Conservation (phyloP, 2,329 filamentous ascomycete species). For the Zasmidium angulare region DNA sequence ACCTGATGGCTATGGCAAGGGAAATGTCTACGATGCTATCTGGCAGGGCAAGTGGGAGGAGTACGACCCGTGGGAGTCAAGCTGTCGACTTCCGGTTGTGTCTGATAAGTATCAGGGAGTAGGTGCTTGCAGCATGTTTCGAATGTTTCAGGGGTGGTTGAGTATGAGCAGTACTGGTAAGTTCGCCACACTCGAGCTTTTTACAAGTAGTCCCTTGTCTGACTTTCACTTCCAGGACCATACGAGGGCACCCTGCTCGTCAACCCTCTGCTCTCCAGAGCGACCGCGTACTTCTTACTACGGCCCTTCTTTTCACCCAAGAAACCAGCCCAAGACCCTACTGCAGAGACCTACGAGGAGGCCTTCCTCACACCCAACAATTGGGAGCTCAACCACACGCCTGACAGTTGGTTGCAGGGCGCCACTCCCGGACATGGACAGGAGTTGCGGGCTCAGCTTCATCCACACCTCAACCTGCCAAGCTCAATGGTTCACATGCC, state of each 20-base stretch:
- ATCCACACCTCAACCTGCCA: slow-evolving; percentile 68
- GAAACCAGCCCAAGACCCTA: slow-evolving; percentile 36
- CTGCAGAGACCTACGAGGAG: slow-evolving; percentile 39
- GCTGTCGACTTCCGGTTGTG: slow-evolving; percentile 64
- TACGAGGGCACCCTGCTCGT: slow-evolving; percentile 78
- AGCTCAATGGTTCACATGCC: slow-evolving; percentile 72
- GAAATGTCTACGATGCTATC: slow-evolving; percentile 70
- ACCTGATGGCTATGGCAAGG: slow-evolving; percentile 60
- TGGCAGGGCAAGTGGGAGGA: slow-evolving; percentile 75
- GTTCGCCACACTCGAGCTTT: too few species aligned
- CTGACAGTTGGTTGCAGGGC: slow-evolving; percentile 66
- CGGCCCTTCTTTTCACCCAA: slow-evolving; percentile 75
- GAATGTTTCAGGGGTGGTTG: slow-evolving; percentile 90
- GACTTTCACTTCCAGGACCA: slow-evolving; percentile 48
- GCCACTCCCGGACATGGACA: slow-evolving; percentile 68
- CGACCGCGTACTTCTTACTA: slow-evolving; percentile 77
- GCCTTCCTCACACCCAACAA: slow-evolving; percentile 56
- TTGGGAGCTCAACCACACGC: slow-evolving; percentile 58
- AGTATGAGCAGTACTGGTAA: slow-evolving; percentile 64
- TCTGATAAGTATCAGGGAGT: slow-evolving; percentile 78
- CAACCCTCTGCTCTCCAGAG: slow-evolving; percentile 72
- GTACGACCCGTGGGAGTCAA: slow-evolving; percentile 80
- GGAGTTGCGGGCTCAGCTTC: slow-evolving; percentile 63
- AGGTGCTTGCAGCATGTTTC: slow-evolving; percentile 79
- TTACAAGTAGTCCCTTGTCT: too few species aligned